Base-by-base conservation (phyloP, 441 rosid genomes). In the Isatis lusitanica region DNA sequence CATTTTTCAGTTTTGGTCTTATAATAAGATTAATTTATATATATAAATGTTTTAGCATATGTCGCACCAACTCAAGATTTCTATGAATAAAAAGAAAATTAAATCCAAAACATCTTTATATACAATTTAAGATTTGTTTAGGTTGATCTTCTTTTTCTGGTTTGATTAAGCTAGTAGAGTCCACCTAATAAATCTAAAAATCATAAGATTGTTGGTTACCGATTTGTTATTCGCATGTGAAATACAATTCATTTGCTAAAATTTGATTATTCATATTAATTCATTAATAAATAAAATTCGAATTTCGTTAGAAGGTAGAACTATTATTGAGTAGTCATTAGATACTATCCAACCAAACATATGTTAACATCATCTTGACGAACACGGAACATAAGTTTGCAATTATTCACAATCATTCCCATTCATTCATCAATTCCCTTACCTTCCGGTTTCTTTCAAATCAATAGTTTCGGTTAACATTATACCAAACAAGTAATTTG, bases 321-420 rank as follows among this genome's bases (percentile, higher is more conserved):
- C 50, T 42, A 62, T 43, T 12, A 68, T 10, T 17, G 5, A 62
- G 70, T 62, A 28, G 72, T 66, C 66, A 73, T 71, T 56, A 67
- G 50, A 67, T 73, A 62, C 70, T 10, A 62, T 73, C 78, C 71
- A 78, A 73, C 78, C 46, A 61, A 61, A 61, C 7, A 39, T 44
- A 56, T 48, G 81, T 78, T 72, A 61, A 62, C 74, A 48, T 72
- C 80, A 77, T 42, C 69, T 60, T 67, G 74, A 72, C 53, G 61
- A 73, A 72, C 70, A 67, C 74, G 77, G 5, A 77, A 77, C 77
- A 58, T 76, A 30, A 10, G 38, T 51, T 52, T n/a, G 52, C 80
- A 73, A 42, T 71, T 60, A 65, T 77, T 77, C 38, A 13, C 79
- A 69, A 68, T 62, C 70, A 75, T 53, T 59, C 7, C 16, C 48